Conservation (phyloP, 2,329 filamentous ascomycete genomes). For the Xylariaceae sp. region DNA sequence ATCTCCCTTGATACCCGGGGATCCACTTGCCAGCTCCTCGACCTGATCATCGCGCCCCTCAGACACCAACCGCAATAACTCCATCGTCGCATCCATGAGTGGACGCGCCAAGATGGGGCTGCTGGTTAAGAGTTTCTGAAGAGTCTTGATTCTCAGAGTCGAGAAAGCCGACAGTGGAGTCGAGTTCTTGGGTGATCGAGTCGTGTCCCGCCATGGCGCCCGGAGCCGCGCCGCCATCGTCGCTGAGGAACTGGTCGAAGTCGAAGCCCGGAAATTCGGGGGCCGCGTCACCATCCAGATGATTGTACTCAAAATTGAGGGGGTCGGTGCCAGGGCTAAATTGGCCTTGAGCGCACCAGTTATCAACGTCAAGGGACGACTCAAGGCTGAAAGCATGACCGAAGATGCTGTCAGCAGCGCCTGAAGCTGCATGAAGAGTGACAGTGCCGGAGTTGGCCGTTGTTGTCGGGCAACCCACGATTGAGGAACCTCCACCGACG, state of each 20-base stretch:
- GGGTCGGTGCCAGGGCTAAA: constrained; percentile 66
- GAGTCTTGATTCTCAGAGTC: constrained; percentile 53
- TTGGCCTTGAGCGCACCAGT: constrained; percentile 68
- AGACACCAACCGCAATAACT: constrained; percentile 64
- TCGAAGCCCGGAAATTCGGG: constrained; percentile 35
- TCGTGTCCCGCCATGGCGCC: constrained; percentile 41
- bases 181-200: constrained; percentile 44
- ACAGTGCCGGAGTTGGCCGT: constrained; percentile 31
- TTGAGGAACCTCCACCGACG: constrained; percentile 61
- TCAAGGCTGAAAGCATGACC: constrained; percentile 61
- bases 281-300: constrained; percentile 55
- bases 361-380: constrained; percentile 64
- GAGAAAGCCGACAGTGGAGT: constrained; percentile 44
- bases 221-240: constrained; percentile 39
- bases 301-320: constrained; percentile 58
- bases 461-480: constrained; percentile 37
- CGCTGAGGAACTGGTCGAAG: constrained; percentile 46
- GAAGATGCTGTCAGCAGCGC: constrained; percentile 60
- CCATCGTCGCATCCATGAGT: constrained; percentile 65
- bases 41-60: constrained; percentile 43
- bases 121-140: constrained; percentile 62
- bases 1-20: constrained; percentile 30
- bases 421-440: constrained; percentile 46
- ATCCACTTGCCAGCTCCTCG: constrained; percentile 28
- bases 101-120: constrained; percentile 69